Base-by-base conservation (phyloP, 371 early-diverging fungal species). In the Mortierella polycephala region DNA sequence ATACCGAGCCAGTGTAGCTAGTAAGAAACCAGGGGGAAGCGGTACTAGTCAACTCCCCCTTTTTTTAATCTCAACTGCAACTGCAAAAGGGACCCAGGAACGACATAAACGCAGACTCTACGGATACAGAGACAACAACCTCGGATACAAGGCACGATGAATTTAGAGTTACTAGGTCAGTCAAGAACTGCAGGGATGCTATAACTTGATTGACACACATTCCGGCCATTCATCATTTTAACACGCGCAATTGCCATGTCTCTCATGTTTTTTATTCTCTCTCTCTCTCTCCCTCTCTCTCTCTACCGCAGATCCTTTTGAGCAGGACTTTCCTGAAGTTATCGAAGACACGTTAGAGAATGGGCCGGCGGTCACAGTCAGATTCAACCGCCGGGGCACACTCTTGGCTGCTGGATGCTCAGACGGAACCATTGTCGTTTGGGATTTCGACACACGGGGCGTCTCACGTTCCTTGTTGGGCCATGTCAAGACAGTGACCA, bases 401-500 rank as follows among this genome's bases (percentile, higher is more conserved):
- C 76, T 90, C 41, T 77, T 96, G 63, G 96, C 95, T 30, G 91
- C 92, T 4, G 96, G 94, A 40, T 90, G 92, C 67, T 81, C 85
- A 2, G 95, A 95, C 71, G 97, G 97, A n/a, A 83, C 87, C 8
- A 90, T 92, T 69, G 84, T 88, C n/a, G 84, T 97, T 20, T 95
- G 94, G 93, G 96, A 96, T 74, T 91, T 95, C 80, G 93, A 94
- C 67, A 93, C 96, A 14, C 87, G 92, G 49, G 90, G 90, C 18
- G 83, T 94, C 11, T 85, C 92, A 20, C 85, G 91, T n/a, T 87
- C 83, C 60, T 86, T 96, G 12, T 45, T 81, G 6, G 95, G 94
- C 1, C 94, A 95, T 81, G 90, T 90, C 14, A 86, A 87, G 30
- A 81, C 88, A 5, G 85, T 97, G 1, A 85, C 91, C 1, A 91